Base-by-base conservation (phyloP, 305 asterid species). In the Ilex paraguariensis region DNA sequence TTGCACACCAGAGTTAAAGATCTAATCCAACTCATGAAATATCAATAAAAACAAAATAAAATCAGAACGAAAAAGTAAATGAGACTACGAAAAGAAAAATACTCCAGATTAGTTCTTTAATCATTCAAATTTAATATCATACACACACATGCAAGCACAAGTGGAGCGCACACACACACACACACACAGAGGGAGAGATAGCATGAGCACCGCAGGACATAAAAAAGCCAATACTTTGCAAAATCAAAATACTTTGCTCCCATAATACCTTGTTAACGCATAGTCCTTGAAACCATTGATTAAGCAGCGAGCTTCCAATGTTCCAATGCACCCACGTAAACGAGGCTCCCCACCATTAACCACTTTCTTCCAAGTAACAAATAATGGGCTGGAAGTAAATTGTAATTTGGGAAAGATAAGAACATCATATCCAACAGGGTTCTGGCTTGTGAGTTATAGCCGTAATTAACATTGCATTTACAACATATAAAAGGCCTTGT, bases 291-390 rank as follows among this genome's bases (percentile, higher is more conserved):
- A 90, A 67, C 99, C 97, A 76, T 66, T 84, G 63, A 86, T 39
- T 68, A 93, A 71, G 79, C 77, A 66, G 48, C 87, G 92, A 75
- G 97, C 85, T 84, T 90, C 92, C 53, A 93, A 74, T 66, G 99
- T 87, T 74, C 99, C 99, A 36, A 93, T 93, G 93, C 99, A 93
- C 57, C 97, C 95, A 59, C 97, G 95, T 52, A 90, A 44, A 51
- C 95, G 90, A 66, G 99, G 95, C 79, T 93, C 97, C 61, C 87
- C 84, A 62, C 96, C 95, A 79, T 90, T 90, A 73, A 81, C 81
- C 70, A 70, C 79, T 75, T 93, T 87, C 87, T 93, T 87, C 99
- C 96, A 90, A 44, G 97, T 87, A 63, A 93, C 99, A 75, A 93
- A 93, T 76, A 90, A 70, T 42, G 97, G 99, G 69, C 99, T 93